Conservation (phyloP, 345 rosid species). For the Eucalyptus virginea region DNA sequence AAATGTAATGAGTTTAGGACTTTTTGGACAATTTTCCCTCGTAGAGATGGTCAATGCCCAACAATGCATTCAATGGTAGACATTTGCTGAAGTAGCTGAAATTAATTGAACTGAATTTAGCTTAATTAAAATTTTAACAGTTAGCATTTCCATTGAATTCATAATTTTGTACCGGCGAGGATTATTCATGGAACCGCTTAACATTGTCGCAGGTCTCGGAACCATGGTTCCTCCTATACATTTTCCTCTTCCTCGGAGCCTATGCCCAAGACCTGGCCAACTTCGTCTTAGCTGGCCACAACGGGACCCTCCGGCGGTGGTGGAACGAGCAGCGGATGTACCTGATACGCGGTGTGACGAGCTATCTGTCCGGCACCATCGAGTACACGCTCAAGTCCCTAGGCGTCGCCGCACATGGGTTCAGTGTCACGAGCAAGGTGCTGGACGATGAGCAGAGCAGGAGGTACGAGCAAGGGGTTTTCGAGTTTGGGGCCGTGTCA, state of each 20-base stretch:
- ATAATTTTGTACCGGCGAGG: background rate
- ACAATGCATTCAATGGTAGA: background rate
- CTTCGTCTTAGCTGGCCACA: constrained; percentile 7
- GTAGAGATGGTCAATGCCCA: background rate
- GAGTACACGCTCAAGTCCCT: constrained; percentile 33
- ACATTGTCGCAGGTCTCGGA: constrained; percentile 26
- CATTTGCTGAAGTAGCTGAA: background rate
- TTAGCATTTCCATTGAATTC: background rate
- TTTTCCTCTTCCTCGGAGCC: constrained; percentile 45
- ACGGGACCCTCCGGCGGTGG: constrained; percentile 50
- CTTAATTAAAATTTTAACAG: background rate
- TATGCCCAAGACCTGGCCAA: constrained; percentile 35
- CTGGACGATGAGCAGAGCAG: constrained; percentile 31
- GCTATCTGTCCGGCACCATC: constrained; percentile 17
- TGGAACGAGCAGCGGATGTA: constrained; percentile 67
- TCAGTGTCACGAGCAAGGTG: constrained; percentile 52
- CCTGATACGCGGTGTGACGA: constrained; percentile 35
- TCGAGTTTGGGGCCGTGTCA: constrained; percentile 47
- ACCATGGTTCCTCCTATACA: constrained; percentile 45
- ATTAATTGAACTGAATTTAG: background rate
- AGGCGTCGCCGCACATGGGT: constrained; percentile 33
- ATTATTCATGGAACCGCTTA: background rate
- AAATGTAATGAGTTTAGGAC: no score
- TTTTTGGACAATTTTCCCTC: background rate
- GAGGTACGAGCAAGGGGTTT: constrained; percentile 38